Evolutionary conservation across 441 rosid genomes (phyloP).

Genomic region (Erodium moschatum): DNA sequence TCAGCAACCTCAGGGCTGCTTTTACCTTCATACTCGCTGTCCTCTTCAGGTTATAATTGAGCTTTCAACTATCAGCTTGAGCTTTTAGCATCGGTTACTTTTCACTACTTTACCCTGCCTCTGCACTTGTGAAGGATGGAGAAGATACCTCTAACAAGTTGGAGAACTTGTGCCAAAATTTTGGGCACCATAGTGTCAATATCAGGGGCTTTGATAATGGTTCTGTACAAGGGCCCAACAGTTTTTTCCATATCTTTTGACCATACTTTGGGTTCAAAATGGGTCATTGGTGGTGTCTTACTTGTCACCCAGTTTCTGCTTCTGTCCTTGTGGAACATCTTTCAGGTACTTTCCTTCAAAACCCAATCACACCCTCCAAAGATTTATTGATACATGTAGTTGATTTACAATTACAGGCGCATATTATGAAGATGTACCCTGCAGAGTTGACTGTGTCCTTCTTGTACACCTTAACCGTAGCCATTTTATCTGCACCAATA

Average conservation of each 20-base stretch:
- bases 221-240: conserved; percentile 23
- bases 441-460: neutral
- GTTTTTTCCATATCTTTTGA: neutral
- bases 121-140: conserved; percentile 41
- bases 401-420: conserved; percentile 28
- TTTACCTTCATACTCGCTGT: conserved; percentile 24
- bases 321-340: conserved; percentile 59
- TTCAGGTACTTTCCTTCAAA: conserved; percentile 18
- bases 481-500: neutral
- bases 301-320: conserved; percentile 50
- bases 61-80: too few relatives aligned
- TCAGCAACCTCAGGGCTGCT: conserved; percentile 24
- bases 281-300: conserved; percentile 53
- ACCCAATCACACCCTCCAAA: too few relatives aligned
- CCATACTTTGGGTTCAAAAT: conserved; percentile 23
- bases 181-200: conserved; percentile 25
- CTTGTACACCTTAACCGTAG: neutral
- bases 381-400: too few relatives aligned
- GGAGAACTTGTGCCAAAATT: conserved; percentile 35
- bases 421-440: conserved; percentile 31
- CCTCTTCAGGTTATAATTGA: too few relatives aligned
- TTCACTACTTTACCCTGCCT: neutral
- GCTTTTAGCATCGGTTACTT: too few relatives aligned
- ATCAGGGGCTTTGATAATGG: conserved; percentile 45
- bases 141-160: conserved; percentile 35